phyloP scores from a whole-genome alignment of 352 stramenopile species.

The Phytophthora gonapodyides region DNA sequence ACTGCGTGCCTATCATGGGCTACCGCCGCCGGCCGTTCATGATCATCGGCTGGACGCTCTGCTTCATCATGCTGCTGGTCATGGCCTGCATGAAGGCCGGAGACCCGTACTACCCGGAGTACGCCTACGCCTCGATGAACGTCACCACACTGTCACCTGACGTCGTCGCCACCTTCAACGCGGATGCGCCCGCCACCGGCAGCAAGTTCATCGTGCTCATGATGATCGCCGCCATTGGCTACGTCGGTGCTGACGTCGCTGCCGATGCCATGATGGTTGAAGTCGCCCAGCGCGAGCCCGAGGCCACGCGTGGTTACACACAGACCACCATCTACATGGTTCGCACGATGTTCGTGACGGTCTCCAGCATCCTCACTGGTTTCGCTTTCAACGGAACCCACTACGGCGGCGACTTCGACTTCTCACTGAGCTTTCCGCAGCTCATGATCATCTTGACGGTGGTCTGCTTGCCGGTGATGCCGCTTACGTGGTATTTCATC shows the following conservation, averaged over 20 bases:
- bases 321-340: slow-evolving; percentile 58
- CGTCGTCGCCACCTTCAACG: slow-evolving; percentile 40
- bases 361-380: slow-evolving; percentile 44
- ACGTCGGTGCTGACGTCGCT: slow-evolving; percentile 51
- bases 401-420: slow-evolving; percentile 53
- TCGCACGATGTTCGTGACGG: slow-evolving; percentile 41
- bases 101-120: slow-evolving; percentile 48
- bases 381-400: slow-evolving; percentile 49
- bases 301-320: slow-evolving; percentile 45
- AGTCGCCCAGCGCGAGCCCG: slow-evolving; percentile 54
- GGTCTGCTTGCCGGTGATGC: slow-evolving; percentile 42
- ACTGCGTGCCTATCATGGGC: slow-evolving; percentile 54
- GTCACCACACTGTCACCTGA: slow-evolving; percentile 31
- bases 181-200: slow-evolving; percentile 35
- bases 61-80: slow-evolving; percentile 41
- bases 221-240: slow-evolving; percentile 52
- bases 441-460: slow-evolving; percentile 44
- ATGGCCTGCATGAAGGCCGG: slow-evolving; percentile 47
- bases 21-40: slow-evolving; percentile 63
- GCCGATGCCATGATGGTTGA: slow-evolving; percentile 63
- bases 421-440: slow-evolving; percentile 42
- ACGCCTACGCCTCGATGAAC: slow-evolving; percentile 36
- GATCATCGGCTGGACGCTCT: slow-evolving; percentile 52
- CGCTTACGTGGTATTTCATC: slow-evolving; percentile 52
- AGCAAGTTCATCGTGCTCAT: slow-evolving; percentile 51